Conservation (phyloP, 1,284 basidiomycete genomes). For the Tylopilus sp. region DNA sequence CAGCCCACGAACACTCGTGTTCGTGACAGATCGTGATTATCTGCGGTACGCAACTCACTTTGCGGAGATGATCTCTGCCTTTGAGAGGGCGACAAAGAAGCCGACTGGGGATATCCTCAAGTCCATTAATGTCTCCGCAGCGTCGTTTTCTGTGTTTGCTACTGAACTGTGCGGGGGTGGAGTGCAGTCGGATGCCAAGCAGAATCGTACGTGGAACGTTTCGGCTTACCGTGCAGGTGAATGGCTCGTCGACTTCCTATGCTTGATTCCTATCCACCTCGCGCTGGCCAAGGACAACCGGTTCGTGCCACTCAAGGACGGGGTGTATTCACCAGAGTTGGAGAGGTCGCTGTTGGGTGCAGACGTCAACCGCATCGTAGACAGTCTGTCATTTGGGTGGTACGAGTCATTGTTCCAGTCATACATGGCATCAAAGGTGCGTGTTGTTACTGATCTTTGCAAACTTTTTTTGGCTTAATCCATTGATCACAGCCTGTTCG, state of each 20-base stretch:
- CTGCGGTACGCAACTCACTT: conserved; percentile 55
- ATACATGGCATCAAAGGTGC: conserved; percentile 68
- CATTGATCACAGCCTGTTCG: conserved; percentile 59
- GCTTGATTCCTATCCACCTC: conserved; percentile 73
- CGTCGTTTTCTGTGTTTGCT: conserved; percentile 32
- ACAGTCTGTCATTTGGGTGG: conserved; percentile 70
- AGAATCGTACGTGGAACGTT: conserved; percentile 35
- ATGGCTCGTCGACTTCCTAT: conserved; percentile 71
- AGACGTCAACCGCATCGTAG: conserved; percentile 67
- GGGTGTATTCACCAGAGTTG: conserved; percentile 59
- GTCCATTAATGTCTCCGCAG: conserved; percentile 42
- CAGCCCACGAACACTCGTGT: conserved; percentile 48
- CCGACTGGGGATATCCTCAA: conserved; percentile 54
- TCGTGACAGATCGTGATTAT: conserved; percentile 55
- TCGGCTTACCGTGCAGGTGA: conserved; percentile 63
- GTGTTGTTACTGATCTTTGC: not conserved
- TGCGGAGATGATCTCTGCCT: conserved; percentile 54
- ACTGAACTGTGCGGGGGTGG: conserved; percentile 24
- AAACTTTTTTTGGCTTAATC: not conserved
- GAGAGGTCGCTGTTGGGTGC: conserved; percentile 68
- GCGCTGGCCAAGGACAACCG: conserved; percentile 68
- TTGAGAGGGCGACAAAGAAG: conserved; percentile 57
- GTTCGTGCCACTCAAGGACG: conserved; percentile 71
- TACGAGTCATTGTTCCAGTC: conserved; percentile 73
- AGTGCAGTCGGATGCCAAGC: not conserved